Conservation (phyloP, 2,329 filamentous ascomycete genomes). For the Sporothrix inflata region DNA sequence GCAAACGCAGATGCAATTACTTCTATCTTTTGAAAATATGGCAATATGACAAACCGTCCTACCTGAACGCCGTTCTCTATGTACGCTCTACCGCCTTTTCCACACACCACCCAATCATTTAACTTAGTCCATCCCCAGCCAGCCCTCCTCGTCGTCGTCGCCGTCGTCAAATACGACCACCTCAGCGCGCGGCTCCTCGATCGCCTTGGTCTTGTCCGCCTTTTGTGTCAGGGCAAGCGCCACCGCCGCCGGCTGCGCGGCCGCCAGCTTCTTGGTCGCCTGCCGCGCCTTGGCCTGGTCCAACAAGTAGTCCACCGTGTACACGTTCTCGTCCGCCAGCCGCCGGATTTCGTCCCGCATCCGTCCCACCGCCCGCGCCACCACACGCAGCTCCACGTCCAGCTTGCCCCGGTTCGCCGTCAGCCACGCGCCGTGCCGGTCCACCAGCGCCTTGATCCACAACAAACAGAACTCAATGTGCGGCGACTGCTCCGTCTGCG, state of each 20-base stretch:
- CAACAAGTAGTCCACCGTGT: conserved; percentile 82
- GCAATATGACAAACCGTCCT: background rate
- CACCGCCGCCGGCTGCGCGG: background rate
- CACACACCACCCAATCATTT: background rate
- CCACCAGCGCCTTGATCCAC: conserved; percentile 85
- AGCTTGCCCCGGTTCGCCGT: conserved; percentile 78
- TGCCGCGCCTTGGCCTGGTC: conserved; percentile 48
- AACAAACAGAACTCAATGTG: conserved; percentile 93
- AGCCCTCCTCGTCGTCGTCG: conserved; percentile 31
- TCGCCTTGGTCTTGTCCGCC: conserved; percentile 3
- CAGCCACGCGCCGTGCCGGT: conserved; percentile 82
- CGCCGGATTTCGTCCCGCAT: conserved; percentile 82
- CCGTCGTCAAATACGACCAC: conserved; percentile 28
- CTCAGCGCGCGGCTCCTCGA: background rate
- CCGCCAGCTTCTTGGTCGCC: conserved; percentile 33
- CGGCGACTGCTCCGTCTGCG: conserved; percentile 84
- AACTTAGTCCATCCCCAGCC: conserved; percentile 30
- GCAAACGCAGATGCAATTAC: conserved; percentile 16
- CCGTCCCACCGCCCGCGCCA: conserved; percentile 77
- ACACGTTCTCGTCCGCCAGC: conserved; percentile 84
- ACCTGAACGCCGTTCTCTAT: conserved; percentile 26
- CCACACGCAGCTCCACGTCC: conserved; percentile 80
- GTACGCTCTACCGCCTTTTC: background rate
- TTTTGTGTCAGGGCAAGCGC: background rate
- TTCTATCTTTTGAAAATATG: conserved; percentile 6